Evolutionary conservation across 2,329 filamentous ascomycete species (phyloP), one percentile per base, ranked within the genome.

Genomic region (Verticillium nonalfalfae): DNA sequence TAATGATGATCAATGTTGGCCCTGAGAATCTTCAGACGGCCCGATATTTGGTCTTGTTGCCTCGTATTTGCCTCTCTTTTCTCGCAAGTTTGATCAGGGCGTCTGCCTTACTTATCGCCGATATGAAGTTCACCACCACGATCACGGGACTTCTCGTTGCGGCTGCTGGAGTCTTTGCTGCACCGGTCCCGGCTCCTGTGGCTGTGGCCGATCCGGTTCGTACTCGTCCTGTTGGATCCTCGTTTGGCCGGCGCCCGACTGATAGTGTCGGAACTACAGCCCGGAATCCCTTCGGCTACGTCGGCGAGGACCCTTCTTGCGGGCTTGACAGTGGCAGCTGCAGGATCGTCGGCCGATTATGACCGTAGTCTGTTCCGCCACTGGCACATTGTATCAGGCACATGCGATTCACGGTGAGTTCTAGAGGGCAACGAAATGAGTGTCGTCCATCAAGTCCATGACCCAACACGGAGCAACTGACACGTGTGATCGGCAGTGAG

Each of bases 311-410:
- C 78, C 7, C 79, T 85, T 64, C 84, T 93, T 38, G 77, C 78
- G 2, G 75, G 71, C 34, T 76, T 93, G 59, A 85, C 81, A 0
- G 86, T 90, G 18, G 78, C 79, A 4, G 74, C 82, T 0, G 75
- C 82, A 52, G 81, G 81, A 39, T 79, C 84, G 58, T 79, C 82
- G 56, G 76, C 75, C 63, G 78, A 78, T 21, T 92, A 93, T 75
- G 76, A 81, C 61, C 87, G 90, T 59, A 81, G 84, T 67, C 75
- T 87, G 59, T 93, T 93, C 76, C 87, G 86, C 2, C 85, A 87
- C 74, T 93, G 90, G 90, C 83, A 81, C 66, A 87, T 85, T 35
- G 81, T 87, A 68, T 76, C 74, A 14, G 89, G 88, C 9, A 74
- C 75, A 5, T 95, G 91, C 81, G 87, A 92, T 76, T 90, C 90